A percentile compares a stretch with the other conserved stretches of the same genome.
These are phyloP conservation scores for Sophora flavescens DNA, from an alignment of 306 rosid genomes.

Conservation along the genomic window DNA sequence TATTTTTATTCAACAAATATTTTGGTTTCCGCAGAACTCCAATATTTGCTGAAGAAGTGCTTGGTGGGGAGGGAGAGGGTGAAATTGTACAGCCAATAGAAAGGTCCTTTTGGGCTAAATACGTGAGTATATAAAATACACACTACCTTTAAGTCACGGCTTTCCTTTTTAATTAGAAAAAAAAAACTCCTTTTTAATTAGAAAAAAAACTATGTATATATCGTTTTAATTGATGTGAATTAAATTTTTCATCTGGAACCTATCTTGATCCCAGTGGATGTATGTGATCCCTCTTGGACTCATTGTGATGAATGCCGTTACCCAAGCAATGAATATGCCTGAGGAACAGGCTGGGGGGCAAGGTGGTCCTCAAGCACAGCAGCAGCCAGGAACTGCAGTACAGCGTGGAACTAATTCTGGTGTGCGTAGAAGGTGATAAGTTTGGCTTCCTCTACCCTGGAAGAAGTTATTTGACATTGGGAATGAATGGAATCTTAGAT, in stretches of 20 bases:
- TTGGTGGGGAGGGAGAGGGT: conserved; percentile 76
- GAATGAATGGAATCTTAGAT: conserved; percentile 36
- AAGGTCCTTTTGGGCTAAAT: conserved; percentile 94
- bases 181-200: not conserved
- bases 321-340: conserved; percentile 96
- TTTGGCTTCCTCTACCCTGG: conserved; percentile 30
- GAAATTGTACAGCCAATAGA: conserved; percentile 76
- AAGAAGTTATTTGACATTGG: conserved; percentile 32
- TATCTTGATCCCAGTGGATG: conserved; percentile 82
- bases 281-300: conserved; percentile 94
- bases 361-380: conserved; percentile 57
- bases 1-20: conserved; percentile 26
- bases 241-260: conserved; percentile 21
- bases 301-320: conserved; percentile 88
- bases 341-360: conserved; percentile 85
- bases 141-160: conserved; percentile 5
- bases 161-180: not conserved
- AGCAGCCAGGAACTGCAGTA: conserved; percentile 57
- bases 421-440: conserved; percentile 73
- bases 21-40: conserved; percentile 71
- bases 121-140: conserved; percentile 65
- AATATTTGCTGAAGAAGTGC: conserved; percentile 79
- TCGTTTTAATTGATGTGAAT: conserved; percentile 4
- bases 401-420: conserved; percentile 78
- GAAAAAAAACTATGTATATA: not conserved